A percentile compares a stretch with the other conserved stretches of the same genome.
phyloP scores from a whole-genome alignment of 2,329 filamentous ascomycete genomes.

The Davidsoniella australis region DNA sequence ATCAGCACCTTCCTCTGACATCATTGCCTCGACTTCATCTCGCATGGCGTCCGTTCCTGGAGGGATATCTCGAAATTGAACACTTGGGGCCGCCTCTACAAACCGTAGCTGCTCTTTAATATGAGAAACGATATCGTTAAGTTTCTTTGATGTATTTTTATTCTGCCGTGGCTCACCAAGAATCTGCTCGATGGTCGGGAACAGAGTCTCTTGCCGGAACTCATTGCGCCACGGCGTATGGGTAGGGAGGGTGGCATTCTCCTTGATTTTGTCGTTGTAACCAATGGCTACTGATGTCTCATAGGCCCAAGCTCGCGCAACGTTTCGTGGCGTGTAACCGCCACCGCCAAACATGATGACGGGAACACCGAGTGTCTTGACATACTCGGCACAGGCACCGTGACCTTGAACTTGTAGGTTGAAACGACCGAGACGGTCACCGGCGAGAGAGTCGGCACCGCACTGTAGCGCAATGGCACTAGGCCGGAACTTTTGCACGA shows the following conservation, averaged over 20 bases:
- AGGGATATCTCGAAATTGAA: slow-evolving; percentile 67
- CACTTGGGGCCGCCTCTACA: slow-evolving; percentile 68
- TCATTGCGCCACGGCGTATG: slow-evolving; percentile 76
- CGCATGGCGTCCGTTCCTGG: slow-evolving; percentile 54
- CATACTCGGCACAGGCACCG: slow-evolving; percentile 75
- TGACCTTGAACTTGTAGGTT: slow-evolving; percentile 94
- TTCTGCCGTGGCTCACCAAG: slow-evolving; percentile 55
- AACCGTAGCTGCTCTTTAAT: slow-evolving; percentile 77
- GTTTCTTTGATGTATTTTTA: slow-evolving; percentile 58
- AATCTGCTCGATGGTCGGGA: slow-evolving; percentile 66
- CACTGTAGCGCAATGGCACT: slow-evolving; percentile 88
- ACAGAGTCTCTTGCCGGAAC: slow-evolving; percentile 74
- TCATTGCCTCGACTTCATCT: slow-evolving; percentile 49
- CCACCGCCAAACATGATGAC: slow-evolving; percentile 86
- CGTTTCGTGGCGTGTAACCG: slow-evolving; percentile 91
- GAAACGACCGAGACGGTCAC: slow-evolving; percentile 85
- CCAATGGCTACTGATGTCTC: slow-evolving; percentile 84
- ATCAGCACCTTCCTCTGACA: slow-evolving; percentile 48
- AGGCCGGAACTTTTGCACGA: slow-evolving; percentile 71
- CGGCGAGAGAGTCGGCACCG: slow-evolving; percentile 84
- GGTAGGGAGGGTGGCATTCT: slow-evolving; percentile 50
- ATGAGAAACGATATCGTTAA: slow-evolving; percentile 58
- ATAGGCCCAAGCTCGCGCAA: slow-evolving; percentile 90
- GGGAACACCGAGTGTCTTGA: slow-evolving; percentile 65
- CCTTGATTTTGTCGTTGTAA: slow-evolving; percentile 45